Base-by-base conservation (phyloP, 2,329 filamentous ascomycete genomes). In the Alternaria brassicicola region DNA sequence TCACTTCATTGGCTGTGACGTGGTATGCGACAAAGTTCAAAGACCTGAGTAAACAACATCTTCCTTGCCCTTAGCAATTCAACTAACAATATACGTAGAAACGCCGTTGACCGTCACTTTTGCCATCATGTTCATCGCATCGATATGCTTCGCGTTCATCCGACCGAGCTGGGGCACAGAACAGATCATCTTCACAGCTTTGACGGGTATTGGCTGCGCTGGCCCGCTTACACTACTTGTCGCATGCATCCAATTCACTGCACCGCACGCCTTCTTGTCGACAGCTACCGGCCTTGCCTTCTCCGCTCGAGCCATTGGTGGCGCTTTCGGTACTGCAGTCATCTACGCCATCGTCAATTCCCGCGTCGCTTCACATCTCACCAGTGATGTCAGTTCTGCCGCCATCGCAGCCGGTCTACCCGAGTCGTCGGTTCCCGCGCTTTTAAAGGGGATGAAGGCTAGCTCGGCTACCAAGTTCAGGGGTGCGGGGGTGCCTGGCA, bases 241-340 rank as follows among this genome's bases (percentile, higher is more conserved):
- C 8, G 71, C 72, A 6, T 71, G 67, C 33, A 65, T 74, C 8
- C 73, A 75, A 46, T 75, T 74, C 48, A 72, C 67, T 0, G 64
- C 72, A 15, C 73, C 73, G 0, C 72, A 75, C 31, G 70, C 68
- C 3, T 74, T 65, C 36, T 56, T 75, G 2, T 68, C 65, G 3
- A 75, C 73, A 3, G 73, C 73, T 0, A 74, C 73, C 0, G 73
- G 73, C 4, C 65, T 75, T 6, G 73, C 72, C 0, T 75, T 74
- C 53, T 74, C 72, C 6, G 71, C 71, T 2, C 62, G 73, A 21
- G 73, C 73, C 1, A 72, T 75, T 23, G 73, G 73, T 2, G 72
- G 73, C 38, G 69, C 72, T 0, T 74, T 75, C 38, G 72, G 71
- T 7, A 70, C 70, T 0, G 73, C 73, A 5, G 70, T 74, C 47